phyloP scores from a whole-genome alignment of 2,329 filamentous ascomycete species.

The Xylaria sp. region DNA sequence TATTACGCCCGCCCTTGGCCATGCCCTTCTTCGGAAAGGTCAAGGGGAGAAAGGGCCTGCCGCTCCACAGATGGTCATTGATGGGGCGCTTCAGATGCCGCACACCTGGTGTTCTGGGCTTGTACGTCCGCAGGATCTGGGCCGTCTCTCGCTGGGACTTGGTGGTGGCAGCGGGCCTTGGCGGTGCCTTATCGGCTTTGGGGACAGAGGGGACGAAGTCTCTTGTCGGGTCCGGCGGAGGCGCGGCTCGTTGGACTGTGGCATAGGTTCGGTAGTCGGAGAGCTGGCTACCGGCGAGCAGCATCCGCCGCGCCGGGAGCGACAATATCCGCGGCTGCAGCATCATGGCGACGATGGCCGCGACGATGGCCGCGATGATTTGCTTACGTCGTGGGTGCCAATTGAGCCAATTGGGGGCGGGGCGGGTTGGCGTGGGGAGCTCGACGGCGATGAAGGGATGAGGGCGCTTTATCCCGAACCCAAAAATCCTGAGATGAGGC shows the following conservation, averaged over 20 bases:
- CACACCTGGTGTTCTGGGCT: slow-evolving; percentile 90
- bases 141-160: slow-evolving; percentile 49
- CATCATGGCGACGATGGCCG: slow-evolving; percentile 46
- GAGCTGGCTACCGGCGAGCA: slow-evolving; percentile 42
- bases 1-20: slow-evolving; percentile 91
- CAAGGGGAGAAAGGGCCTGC: slow-evolving; percentile 81
- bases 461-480: slow-evolving; percentile 29
- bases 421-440: slow-evolving; percentile 9
- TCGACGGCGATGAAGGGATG: slow-evolving; percentile 7
- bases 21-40: slow-evolving; percentile 95
- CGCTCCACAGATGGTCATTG: slow-evolving; percentile 98
- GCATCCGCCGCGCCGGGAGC: slow-evolving; percentile 44
- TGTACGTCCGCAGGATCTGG: slow-evolving; percentile 81
- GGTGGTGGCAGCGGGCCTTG: slow-evolving; percentile 33
- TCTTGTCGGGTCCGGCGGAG: slow-evolving; percentile 29
- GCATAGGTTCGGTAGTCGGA: slow-evolving; percentile 47
- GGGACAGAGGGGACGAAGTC: slow-evolving; percentile 36
- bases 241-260: slow-evolving; percentile 41
- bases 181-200: slow-evolving; percentile 37
- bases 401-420: slow-evolving; percentile 21
- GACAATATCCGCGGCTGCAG: slow-evolving; percentile 50
- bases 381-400: slow-evolving; percentile 31
- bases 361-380: slow-evolving; percentile 35
- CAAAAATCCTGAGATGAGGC: slow-evolving; percentile 46
- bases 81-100: slow-evolving; percentile 91